phyloP scores from a whole-genome alignment of 495 filamentous ascomycete species.

The Bacidia gigantensis region DNA sequence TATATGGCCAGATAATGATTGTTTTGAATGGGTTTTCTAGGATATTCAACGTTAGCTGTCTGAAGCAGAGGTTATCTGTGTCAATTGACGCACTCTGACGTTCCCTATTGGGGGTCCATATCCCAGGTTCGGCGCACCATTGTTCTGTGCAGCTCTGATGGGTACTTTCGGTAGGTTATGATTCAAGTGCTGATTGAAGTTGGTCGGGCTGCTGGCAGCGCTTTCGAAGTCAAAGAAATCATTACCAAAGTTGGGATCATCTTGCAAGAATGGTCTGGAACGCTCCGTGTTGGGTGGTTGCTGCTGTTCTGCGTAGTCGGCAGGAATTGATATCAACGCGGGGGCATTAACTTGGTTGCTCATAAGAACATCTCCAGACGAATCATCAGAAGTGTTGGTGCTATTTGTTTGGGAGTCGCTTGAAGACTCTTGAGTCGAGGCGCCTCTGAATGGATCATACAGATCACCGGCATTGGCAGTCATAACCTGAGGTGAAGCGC shows the following conservation, averaged over 20 bases:
- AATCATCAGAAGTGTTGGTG: conserved; percentile 28
- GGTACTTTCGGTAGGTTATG: conserved; percentile 5
- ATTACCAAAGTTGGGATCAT: conserved; percentile 45
- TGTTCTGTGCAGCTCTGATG: not conserved
- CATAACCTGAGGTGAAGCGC: not conserved
- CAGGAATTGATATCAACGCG: conserved; percentile 9
- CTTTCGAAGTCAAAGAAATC: conserved; percentile 58
- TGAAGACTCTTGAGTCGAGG: conserved; percentile 7
- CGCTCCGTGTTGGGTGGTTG: not conserved
- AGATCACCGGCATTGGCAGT: conserved; percentile 5
- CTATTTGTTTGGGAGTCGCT: conserved; percentile 3
- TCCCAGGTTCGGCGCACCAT: not conserved
- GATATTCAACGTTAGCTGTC: not conserved
- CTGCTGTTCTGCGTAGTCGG: conserved; percentile 2
- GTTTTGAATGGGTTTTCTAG: no score
- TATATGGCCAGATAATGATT: no score
- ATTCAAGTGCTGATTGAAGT: not conserved
- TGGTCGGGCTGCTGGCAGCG: conserved; percentile 48
- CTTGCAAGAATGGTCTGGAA: conserved; percentile 34
- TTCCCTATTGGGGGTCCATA: not conserved
- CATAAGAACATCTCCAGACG: conserved; percentile 22
- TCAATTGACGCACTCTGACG: not conserved
- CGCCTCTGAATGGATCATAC: not conserved
- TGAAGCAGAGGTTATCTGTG: not conserved
- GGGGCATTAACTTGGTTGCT: conserved; percentile 2